phyloP scores from a whole-genome alignment of 345 rosid genomes.

The Litchi chinensis region DNA sequence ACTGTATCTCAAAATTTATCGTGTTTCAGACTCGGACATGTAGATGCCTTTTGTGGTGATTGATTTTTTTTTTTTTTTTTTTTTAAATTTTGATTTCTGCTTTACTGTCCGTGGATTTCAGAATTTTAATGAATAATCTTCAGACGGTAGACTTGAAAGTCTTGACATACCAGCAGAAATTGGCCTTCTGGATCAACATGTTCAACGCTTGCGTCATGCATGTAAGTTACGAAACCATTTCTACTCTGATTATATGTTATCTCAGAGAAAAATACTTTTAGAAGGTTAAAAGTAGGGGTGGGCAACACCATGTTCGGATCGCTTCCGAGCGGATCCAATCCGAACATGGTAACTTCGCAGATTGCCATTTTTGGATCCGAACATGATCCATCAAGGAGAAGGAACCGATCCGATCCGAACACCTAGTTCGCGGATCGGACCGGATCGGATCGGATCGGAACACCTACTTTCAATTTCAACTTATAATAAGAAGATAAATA shows the following conservation, averaged over 20 bases:
- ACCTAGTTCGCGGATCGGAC: too few species aligned
- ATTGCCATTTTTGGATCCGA: too few species aligned
- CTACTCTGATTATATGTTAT: not conserved
- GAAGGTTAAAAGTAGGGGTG: too few species aligned
- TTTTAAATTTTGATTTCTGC: not conserved
- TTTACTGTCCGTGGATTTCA: conserved; percentile 30
- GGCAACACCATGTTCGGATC: too few species aligned
- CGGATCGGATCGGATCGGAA: too few species aligned
- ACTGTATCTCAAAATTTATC: not conserved
- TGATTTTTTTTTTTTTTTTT: not conserved
- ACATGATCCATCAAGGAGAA: too few species aligned
- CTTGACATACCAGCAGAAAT: conserved; percentile 72
- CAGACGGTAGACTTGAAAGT: conserved; percentile 66
- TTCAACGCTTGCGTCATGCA: conserved; percentile 98
- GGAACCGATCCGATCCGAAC: too few species aligned
- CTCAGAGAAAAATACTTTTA: too few species aligned
- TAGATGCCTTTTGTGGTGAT: not conserved
- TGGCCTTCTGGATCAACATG: conserved; percentile 99
- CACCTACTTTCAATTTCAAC: too few species aligned
- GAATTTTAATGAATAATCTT: conserved; percentile 76
- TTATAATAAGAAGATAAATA: too few species aligned
- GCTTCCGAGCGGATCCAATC: too few species aligned
- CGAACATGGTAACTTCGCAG: too few species aligned
- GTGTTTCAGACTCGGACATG: not conserved
- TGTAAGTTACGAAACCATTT: conserved; percentile 37